These are phyloP conservation scores for Neofusicoccum sp. DNA, from an alignment of 2,329 filamentous ascomycete genomes.

Conservation along the genomic window DNA sequence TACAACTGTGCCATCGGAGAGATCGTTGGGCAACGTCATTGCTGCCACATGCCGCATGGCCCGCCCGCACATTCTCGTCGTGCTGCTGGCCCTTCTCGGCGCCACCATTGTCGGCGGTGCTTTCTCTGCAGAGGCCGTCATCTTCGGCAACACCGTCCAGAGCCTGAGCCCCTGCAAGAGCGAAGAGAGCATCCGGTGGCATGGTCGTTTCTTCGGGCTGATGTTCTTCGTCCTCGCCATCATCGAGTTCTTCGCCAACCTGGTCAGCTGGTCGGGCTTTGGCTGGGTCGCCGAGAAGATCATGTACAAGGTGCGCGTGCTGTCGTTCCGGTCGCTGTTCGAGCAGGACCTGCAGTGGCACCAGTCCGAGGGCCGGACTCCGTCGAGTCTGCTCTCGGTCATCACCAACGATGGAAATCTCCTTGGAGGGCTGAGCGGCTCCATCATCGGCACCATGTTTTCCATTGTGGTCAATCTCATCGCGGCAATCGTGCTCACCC, in stretches of 20 bases:
- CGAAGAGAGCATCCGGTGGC: conserved; percentile 47
- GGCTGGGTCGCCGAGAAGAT: conserved; percentile 63
- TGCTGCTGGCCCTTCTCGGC: conserved; percentile 51
- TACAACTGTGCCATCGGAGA: not conserved
- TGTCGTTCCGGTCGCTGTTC: conserved; percentile 64
- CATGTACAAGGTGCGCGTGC: conserved; percentile 61
- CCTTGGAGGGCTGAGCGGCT: conserved; percentile 67
- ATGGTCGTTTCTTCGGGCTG: conserved; percentile 55
- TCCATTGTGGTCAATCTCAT: conserved; percentile 67
- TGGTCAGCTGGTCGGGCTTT: conserved; percentile 58
- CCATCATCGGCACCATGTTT: conserved; percentile 67
- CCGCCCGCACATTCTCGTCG: conserved; percentile 44
- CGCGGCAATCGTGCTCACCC: conserved; percentile 65
- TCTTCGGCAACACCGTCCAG: conserved; percentile 62
- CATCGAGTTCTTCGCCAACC: conserved; percentile 61
- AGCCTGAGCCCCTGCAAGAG: conserved; percentile 55
- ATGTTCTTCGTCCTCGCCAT: conserved; percentile 62
- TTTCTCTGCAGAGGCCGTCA: conserved; percentile 57
- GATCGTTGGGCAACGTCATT: conserved; percentile 22
- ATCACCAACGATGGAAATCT: conserved; percentile 69
- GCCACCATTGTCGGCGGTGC: conserved; percentile 56
- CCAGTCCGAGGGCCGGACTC: conserved; percentile 61
- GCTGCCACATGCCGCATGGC: not conserved
- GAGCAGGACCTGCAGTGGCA: conserved; percentile 70
- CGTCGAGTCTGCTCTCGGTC: conserved; percentile 61